Conservation (phyloP, 2,329 filamentous ascomycete species). For the Neonectria magnoliae region DNA sequence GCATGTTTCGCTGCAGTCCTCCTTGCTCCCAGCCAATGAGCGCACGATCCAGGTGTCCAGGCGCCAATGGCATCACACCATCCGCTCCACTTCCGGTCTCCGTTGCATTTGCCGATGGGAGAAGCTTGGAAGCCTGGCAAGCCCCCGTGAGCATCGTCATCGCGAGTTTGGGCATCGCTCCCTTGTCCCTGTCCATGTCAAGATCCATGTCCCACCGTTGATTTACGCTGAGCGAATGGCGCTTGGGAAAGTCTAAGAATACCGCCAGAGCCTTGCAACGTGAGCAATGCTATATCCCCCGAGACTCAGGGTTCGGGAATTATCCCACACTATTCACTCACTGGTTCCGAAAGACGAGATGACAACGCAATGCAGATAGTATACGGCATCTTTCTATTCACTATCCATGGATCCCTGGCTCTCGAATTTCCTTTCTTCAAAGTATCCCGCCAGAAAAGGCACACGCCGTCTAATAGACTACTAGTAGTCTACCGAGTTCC, state of each 20-base stretch:
- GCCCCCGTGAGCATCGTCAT: slow-evolving; percentile 5
- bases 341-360: slow-evolving; percentile 9
- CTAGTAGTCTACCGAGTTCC: neutral
- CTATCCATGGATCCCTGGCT: neutral
- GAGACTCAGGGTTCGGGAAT: slow-evolving; percentile 10
- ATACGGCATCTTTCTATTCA: neutral
- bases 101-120: neutral
- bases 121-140: neutral
- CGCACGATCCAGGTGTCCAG: neutral
- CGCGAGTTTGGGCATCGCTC: slow-evolving; percentile 1
- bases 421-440: neutral
- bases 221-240: slow-evolving; percentile 15
- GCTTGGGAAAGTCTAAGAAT: neutral
- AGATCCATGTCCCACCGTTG: slow-evolving; percentile 13
- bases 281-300: slow-evolving; percentile 10
- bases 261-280: slow-evolving; percentile 1
- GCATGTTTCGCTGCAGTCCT: slow-evolving; percentile 17
- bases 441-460: neutral
- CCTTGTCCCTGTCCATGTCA: slow-evolving; percentile 12
- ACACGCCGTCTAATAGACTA: neutral
- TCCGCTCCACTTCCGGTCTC: neutral
- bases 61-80: slow-evolving; percentile 8
- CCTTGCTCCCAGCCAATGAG: neutral
- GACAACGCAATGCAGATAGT: slow-evolving; percentile 6
- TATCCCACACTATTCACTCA: neutral